Evolutionary conservation across 768 basidiomycete genomes (phyloP).

Genomic region (Cyathus striatus): DNA sequence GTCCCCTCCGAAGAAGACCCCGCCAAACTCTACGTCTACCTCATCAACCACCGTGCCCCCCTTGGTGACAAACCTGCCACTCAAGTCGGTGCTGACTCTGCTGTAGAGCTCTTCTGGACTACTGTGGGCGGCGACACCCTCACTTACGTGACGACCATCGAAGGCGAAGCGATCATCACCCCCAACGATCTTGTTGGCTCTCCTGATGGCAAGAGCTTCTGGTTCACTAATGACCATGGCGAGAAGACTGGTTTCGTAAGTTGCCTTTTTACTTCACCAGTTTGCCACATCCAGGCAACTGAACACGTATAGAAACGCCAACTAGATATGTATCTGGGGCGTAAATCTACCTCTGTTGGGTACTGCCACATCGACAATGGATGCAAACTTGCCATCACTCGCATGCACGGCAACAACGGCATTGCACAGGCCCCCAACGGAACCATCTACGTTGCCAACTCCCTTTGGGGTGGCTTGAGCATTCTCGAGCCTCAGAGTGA

Average conservation of each 20-base stretch:
- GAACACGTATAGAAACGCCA: conserved; percentile 13
- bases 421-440: conserved; percentile 53
- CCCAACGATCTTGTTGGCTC: conserved; percentile 74
- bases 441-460: conserved; percentile 58
- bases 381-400: conserved; percentile 53
- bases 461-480: conserved; percentile 36
- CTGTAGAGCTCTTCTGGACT: conserved; percentile 65
- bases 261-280: conserved; percentile 4
- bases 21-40: conserved; percentile 54
- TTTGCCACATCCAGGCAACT: neutral
- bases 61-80: conserved; percentile 25
- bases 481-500: conserved; percentile 58
- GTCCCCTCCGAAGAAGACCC: conserved; percentile 47
- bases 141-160: conserved; percentile 52
- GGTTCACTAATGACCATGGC: conserved; percentile 66
- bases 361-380: conserved; percentile 59
- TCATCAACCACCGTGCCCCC: conserved; percentile 69
- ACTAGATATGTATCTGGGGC: conserved; percentile 27
- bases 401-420: conserved; percentile 56
- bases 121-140: conserved; percentile 35
- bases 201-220: conserved; percentile 57
- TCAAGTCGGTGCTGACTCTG: conserved; percentile 67
- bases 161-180: conserved; percentile 48
- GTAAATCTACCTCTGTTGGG: conserved; percentile 44
- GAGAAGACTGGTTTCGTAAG: conserved; percentile 51